Evolutionary conservation across 257 asterid genomes (phyloP).

Genomic region (Salvia rosmarinus): DNA sequence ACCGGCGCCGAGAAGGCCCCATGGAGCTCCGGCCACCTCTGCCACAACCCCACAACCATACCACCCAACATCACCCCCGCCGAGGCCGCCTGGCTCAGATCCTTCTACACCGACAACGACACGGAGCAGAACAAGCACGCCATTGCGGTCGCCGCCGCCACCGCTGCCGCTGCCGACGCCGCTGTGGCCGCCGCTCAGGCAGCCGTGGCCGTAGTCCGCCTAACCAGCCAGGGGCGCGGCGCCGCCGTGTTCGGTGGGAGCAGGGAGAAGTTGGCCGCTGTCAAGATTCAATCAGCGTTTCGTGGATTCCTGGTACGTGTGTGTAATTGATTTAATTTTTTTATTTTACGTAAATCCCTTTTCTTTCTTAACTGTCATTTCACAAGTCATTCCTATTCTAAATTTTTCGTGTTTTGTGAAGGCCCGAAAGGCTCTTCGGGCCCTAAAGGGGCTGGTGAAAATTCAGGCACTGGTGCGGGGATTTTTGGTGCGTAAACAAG

Average conservation of each 20-base stretch:
- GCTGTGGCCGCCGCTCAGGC: constrained; percentile 89
- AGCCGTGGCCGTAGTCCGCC: constrained; percentile 73
- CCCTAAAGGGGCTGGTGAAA: constrained; percentile 80
- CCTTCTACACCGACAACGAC: constrained; percentile 51
- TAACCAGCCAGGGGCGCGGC: constrained; percentile 67
- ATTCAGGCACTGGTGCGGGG: constrained; percentile 81
- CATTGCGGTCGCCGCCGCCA: constrained; percentile 89
- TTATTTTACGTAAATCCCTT: background rate
- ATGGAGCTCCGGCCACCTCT: constrained; percentile 38
- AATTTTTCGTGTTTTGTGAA: constrained; percentile 12
- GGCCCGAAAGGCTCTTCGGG: constrained; percentile 90
- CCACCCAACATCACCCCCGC: constrained; percentile 79
- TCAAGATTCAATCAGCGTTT: constrained; percentile 63
- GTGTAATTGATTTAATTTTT: background rate
- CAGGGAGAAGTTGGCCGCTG: constrained; percentile 64
- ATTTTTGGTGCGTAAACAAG: constrained; percentile 72
- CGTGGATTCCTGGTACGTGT: constrained; percentile 65
- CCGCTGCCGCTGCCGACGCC: constrained; percentile 87
- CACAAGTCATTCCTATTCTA: background rate
- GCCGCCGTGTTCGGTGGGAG: constrained; percentile 37
- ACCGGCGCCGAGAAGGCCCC: background rate
- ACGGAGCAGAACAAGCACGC: constrained; percentile 83
- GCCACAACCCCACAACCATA: constrained; percentile 58
- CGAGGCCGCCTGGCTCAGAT: constrained; percentile 79
- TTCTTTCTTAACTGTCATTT: constrained; percentile 7